Evolutionary conservation across 345 rosid genomes (phyloP).

Genomic region (Salix udensis): DNA sequence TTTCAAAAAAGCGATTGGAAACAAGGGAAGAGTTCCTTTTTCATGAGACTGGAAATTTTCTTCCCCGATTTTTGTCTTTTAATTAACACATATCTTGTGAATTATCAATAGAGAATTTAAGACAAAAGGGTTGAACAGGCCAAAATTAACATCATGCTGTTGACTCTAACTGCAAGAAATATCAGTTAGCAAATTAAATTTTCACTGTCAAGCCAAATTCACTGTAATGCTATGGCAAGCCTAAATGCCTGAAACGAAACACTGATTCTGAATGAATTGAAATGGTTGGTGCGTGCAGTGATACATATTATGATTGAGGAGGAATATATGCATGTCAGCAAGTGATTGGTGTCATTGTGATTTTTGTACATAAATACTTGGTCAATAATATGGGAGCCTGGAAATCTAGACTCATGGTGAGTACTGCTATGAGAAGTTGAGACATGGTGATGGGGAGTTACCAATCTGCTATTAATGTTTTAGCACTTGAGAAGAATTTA

Average conservation of each 20-base stretch:
- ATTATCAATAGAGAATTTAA: background rate
- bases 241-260: background rate
- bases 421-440: slow-evolving; percentile 15
- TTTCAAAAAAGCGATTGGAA: no score
- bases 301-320: background rate
- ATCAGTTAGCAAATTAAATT: background rate
- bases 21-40: no score
- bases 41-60: background rate
- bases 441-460: slow-evolving; percentile 8
- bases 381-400: slow-evolving; percentile 4
- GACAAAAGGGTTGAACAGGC: background rate
- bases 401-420: slow-evolving; percentile 13
- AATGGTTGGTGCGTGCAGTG: background rate
- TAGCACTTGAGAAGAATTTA: background rate
- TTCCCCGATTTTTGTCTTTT: background rate
- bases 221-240: background rate
- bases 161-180: background rate
- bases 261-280: background rate
- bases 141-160: background rate
- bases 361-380: background rate
- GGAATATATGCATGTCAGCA: slow-evolving; percentile 1
- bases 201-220: background rate
- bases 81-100: background rate
- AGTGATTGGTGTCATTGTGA: background rate
- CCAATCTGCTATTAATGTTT: background rate